Evolutionary conservation across 805 yeast genomes (phyloP), one percentile per base, ranked within the genome.

Genomic region (Myxozyma vanderwaltii): DNA sequence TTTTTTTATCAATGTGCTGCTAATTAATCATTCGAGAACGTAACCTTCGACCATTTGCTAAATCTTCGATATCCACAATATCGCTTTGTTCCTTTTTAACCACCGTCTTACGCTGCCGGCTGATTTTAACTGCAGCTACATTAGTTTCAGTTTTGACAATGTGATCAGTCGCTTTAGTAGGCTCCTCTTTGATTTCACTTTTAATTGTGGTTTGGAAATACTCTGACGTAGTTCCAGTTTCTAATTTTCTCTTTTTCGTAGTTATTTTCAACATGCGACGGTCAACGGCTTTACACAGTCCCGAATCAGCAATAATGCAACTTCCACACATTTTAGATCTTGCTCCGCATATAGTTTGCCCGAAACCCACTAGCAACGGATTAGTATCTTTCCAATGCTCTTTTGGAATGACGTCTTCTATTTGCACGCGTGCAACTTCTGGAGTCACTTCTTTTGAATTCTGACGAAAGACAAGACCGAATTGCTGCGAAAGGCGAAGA

Each of bases 331-430:
- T 78, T 49, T 78, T 74, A 12, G 80, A 71, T 3, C 85, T 84
- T 55, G 86, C 78, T 10, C 68, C 67, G 70, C 97, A 91, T 2
- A 91, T 80, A 0, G 86, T 85, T 71, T 91, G 98, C 12, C 98
- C 98, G 76, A 91, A 91, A 3, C 98, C 97, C 7, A 91, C 98
- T 5, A 92, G 72, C 8, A 87, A 72, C 0, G 96, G 96, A 70
- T 91, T 91, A 41, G 92, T 84, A 57, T 89, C 96, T 10, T 79
- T 76, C 98, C 98, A 91, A 47, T 82, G 78, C 35, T 83, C 83
- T 47, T 69, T 72, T 0, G 95, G 91, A 10, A 91, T 74, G 94
- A 96, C 88, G 24, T 75, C 71, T 69, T 91, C 88, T 41, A 91
- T 73, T 44, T 79, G 84, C 29, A 76, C 68, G 23, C 98, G 73